Conservation (phyloP, 2,329 filamentous ascomycete genomes). For the Exophiala spinifera region DNA sequence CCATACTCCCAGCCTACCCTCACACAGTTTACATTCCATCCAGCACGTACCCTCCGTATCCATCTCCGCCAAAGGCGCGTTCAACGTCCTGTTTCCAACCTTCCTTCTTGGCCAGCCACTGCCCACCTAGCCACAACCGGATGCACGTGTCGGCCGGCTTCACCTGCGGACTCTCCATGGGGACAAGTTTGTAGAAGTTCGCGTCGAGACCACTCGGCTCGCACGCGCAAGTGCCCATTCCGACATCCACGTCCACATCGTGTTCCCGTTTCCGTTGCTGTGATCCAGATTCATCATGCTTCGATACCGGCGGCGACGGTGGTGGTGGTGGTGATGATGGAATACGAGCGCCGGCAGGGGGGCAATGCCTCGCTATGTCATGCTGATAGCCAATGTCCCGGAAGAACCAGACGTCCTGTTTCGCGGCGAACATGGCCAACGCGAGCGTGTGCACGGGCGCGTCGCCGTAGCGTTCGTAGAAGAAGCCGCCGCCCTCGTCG, state of each 20-base stretch:
- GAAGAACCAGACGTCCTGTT: constrained; percentile 52
- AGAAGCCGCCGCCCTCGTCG: constrained; percentile 49
- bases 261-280: too few relatives aligned
- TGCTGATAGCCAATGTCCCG: constrained; percentile 47
- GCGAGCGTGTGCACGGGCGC: constrained; percentile 55
- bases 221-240: too few relatives aligned
- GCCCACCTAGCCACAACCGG: constrained; percentile 40
- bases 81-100: constrained; percentile 44
- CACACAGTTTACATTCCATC: constrained; percentile 6
- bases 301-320: constrained; percentile 33
- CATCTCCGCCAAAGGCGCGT: constrained; percentile 44
- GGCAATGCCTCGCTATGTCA: constrained; percentile 43
- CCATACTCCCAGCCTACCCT: too few relatives aligned
- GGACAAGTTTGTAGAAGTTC: constrained; percentile 49
- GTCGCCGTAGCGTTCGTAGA: constrained; percentile 48
- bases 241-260: too few relatives aligned
- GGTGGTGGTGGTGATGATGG: too few relatives aligned
- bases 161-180: constrained; percentile 46
- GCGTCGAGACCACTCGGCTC: constrained; percentile 46
- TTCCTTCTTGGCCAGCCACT: constrained; percentile 43
- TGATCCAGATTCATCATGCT: not conserved
- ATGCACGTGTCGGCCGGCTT: constrained; percentile 50
- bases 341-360: not conserved
- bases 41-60: constrained; percentile 41
- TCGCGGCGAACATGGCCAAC: constrained; percentile 53